phyloP scores from a whole-genome alignment of 2,329 filamentous ascomycete species.

The Anthostomella pinea region DNA sequence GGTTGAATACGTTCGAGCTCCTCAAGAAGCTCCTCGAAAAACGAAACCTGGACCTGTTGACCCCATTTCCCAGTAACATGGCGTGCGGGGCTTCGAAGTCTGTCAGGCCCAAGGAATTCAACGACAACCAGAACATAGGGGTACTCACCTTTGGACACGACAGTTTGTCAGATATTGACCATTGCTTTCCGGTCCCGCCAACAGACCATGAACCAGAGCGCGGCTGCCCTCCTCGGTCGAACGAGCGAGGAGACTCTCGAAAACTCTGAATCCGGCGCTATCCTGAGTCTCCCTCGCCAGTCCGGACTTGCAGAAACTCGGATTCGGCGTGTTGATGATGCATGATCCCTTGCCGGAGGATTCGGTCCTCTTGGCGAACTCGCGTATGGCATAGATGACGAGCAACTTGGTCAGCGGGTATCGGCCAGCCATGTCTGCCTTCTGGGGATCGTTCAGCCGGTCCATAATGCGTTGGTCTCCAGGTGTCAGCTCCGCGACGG shows the following conservation, averaged over 20 bases:
- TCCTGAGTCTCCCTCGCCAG: constrained; percentile 19
- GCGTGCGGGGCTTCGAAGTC: constrained; percentile 22
- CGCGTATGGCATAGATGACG: constrained; percentile 30
- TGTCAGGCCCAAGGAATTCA: neutral
- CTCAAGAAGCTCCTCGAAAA: constrained; percentile 34
- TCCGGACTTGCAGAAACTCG: constrained; percentile 39
- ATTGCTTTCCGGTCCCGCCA: constrained; percentile 31
- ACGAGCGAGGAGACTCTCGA: constrained; percentile 35
- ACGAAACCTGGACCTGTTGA: constrained; percentile 25
- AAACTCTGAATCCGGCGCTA: constrained; percentile 9
- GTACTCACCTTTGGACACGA: constrained; percentile 26
- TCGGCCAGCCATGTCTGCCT: constrained; percentile 26
- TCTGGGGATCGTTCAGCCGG: constrained; percentile 28
- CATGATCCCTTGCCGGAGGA: constrained; percentile 11
- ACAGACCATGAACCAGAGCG: constrained; percentile 27
- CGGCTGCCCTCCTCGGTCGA: constrained; percentile 44
- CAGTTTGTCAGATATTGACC: constrained; percentile 36
- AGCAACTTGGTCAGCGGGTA: constrained; percentile 35
- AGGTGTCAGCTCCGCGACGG: constrained; percentile 23
- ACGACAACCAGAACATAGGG: neutral
- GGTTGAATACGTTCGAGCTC: constrained; percentile 28
- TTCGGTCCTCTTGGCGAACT: constrained; percentile 22
- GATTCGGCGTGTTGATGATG: constrained; percentile 40
- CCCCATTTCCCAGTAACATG: constrained; percentile 34
- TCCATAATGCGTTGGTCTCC: constrained; percentile 23